Percentiles rank a stretch among this genome's conserved stretches.
These are phyloP conservation scores for Novymonas esmeraldas DNA, from an alignment of 208 protist genomes.

Conservation along the genomic window DNA sequence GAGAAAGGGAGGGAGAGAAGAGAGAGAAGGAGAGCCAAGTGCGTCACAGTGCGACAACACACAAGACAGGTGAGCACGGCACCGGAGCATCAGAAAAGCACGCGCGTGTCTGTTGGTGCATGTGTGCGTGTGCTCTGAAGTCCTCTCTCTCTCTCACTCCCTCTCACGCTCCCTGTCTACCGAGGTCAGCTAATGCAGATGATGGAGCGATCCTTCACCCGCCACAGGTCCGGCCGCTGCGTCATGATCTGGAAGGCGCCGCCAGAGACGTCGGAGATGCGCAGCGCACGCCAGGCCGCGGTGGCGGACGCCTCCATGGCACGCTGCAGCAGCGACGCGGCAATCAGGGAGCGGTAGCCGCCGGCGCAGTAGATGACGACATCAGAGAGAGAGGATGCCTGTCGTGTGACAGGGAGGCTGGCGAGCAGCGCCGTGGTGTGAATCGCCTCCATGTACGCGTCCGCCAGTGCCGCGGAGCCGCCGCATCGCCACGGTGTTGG, in stretches of 20 bases:
- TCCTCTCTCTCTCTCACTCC: neutral
- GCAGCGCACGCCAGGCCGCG: constrained; percentile 17
- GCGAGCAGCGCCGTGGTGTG: constrained; percentile 39
- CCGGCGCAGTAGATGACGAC: constrained; percentile 78
- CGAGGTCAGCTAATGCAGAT: constrained; percentile 90
- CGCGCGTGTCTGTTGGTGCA: neutral
- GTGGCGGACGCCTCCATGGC: constrained; percentile 44
- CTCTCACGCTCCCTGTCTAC: constrained; percentile 37
- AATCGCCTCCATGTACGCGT: constrained; percentile 31
- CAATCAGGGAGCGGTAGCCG: constrained; percentile 85
- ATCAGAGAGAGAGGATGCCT: constrained; percentile 29
- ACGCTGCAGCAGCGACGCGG: constrained; percentile 59
- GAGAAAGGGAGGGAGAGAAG: neutral
- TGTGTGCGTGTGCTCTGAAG: neutral
- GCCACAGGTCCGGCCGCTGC: constrained; percentile 78
- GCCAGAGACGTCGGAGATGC: constrained; percentile 59
- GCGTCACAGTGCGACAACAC: too few relatives aligned
- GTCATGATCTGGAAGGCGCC: constrained; percentile 86
- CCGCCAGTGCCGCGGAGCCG: constrained; percentile 36
- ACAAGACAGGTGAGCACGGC: too few relatives aligned
- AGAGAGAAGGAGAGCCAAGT: too few relatives aligned
- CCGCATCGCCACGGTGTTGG: constrained; percentile 12
- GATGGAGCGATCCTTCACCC: constrained; percentile 81
- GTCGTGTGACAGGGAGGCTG: constrained; percentile 22
- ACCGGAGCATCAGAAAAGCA: too few relatives aligned